Conservation (phyloP, 345 rosid species). For the Leavenworthia alabamica region DNA sequence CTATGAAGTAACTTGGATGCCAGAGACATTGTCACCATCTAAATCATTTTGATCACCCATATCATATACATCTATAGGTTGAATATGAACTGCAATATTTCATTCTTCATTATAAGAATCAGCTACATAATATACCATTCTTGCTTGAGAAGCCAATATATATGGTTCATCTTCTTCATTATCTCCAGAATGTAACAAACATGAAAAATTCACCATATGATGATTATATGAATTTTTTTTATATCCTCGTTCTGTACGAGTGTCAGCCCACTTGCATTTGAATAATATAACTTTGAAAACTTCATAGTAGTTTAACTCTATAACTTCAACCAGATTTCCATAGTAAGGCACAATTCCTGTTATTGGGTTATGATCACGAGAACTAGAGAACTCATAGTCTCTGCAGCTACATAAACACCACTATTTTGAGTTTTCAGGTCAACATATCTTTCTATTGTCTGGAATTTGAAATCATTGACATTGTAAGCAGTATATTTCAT, state of each 20-base stretch:
- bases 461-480: no score
- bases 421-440: no score
- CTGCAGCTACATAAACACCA: no score
- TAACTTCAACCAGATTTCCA: background rate
- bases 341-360: no score
- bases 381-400: no score
- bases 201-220: background rate
- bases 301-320: background rate
- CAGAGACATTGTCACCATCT: background rate
- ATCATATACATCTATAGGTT: background rate
- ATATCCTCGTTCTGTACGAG: background rate
- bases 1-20: slow-evolving; percentile 9
- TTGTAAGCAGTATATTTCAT: no score
- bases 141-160: background rate
- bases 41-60: background rate
- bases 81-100: background rate
- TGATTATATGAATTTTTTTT: background rate
- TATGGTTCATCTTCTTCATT: background rate
- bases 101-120: no score
- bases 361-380: no score
- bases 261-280: background rate
- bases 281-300: background rate
- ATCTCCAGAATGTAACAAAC: background rate
- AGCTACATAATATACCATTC: background rate
- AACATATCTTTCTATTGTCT: no score